Conservation (phyloP, 1,284 basidiomycete genomes). For the Trichosporon coremiiforme region DNA sequence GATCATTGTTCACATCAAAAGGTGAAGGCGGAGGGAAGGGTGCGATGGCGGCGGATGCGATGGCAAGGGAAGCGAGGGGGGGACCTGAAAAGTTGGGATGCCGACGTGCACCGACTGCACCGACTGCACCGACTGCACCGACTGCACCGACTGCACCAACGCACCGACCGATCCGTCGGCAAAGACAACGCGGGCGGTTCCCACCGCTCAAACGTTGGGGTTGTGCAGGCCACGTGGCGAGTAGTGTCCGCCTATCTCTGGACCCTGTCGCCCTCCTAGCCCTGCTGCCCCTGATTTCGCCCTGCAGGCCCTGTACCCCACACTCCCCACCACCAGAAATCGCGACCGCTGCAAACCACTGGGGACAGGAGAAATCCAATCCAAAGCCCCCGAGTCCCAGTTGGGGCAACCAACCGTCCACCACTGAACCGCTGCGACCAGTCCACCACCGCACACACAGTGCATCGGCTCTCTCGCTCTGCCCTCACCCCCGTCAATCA, state of each 20-base stretch:
- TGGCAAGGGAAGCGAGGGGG: background rate
- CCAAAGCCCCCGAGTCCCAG: slow-evolving; percentile 20
- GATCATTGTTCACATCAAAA: background rate
- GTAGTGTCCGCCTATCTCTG: slow-evolving; percentile 12
- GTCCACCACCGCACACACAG: background rate
- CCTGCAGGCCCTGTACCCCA: slow-evolving; percentile 7
- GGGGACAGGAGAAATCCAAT: slow-evolving; percentile 20
- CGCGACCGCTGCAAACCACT: slow-evolving; percentile 19
- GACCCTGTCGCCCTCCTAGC: background rate
- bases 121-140: background rate
- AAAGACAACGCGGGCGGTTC: background rate
- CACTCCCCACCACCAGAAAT: slow-evolving; percentile 16
- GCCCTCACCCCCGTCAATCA: background rate
- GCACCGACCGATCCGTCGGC: slow-evolving; percentile 10
- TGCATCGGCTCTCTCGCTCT: too few relatives aligned
- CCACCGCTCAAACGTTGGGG: slow-evolving; percentile 14
- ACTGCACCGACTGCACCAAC: background rate
- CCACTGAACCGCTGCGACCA: background rate
- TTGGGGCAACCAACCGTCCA: slow-evolving; percentile 3
- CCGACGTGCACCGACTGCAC: slow-evolving; percentile 6
- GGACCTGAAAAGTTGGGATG: background rate
- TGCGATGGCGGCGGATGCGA: background rate
- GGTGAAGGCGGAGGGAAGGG: background rate
- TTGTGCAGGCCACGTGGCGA: background rate
- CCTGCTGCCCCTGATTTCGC: slow-evolving; percentile 1